phyloP scores from a whole-genome alignment of 352 stramenopile species.

The Phytophthora citricola region DNA sequence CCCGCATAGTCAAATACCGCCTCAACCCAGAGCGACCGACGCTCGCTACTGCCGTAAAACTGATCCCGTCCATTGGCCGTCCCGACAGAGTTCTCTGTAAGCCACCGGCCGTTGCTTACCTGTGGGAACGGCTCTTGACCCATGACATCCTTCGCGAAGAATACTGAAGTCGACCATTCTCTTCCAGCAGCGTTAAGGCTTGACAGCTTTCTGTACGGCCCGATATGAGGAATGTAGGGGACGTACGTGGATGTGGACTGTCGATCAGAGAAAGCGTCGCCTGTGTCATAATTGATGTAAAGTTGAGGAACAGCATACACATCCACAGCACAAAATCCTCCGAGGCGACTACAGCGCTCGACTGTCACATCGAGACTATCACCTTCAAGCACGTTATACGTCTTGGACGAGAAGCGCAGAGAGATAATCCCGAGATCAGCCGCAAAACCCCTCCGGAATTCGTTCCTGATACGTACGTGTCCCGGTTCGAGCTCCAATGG shows the following conservation, averaged over 20 bases:
- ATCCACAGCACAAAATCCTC: slow-evolving; percentile 72
- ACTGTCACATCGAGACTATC: slow-evolving; percentile 79
- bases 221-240: slow-evolving; percentile 45
- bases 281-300: slow-evolving; percentile 79
- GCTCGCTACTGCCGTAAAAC: slow-evolving; percentile 90
- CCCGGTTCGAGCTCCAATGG: slow-evolving; percentile 93
- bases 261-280: slow-evolving; percentile 72
- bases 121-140: slow-evolving; percentile 84
- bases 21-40: slow-evolving; percentile 80
- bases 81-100: slow-evolving; percentile 68
- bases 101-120: slow-evolving; percentile 63
- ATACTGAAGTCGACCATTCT: slow-evolving; percentile 45
- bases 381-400: slow-evolving; percentile 90
- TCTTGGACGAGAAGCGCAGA: slow-evolving; percentile 70
- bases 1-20: slow-evolving; percentile 90
- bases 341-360: slow-evolving; percentile 59
- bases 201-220: slow-evolving; percentile 67
- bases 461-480: slow-evolving; percentile 87
- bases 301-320: slow-evolving; percentile 48
- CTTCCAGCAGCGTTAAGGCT: slow-evolving; percentile 59
- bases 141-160: slow-evolving; percentile 61
- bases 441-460: slow-evolving; percentile 94
- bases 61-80: slow-evolving; percentile 90
- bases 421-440: slow-evolving; percentile 93
- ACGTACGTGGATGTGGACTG: slow-evolving; percentile 57